A percentile compares a stretch with the other conserved stretches of the same genome.
These are phyloP conservation scores for Gamarada debralockiae DNA, from an alignment of 495 filamentous ascomycete species.

Conservation along the genomic window DNA sequence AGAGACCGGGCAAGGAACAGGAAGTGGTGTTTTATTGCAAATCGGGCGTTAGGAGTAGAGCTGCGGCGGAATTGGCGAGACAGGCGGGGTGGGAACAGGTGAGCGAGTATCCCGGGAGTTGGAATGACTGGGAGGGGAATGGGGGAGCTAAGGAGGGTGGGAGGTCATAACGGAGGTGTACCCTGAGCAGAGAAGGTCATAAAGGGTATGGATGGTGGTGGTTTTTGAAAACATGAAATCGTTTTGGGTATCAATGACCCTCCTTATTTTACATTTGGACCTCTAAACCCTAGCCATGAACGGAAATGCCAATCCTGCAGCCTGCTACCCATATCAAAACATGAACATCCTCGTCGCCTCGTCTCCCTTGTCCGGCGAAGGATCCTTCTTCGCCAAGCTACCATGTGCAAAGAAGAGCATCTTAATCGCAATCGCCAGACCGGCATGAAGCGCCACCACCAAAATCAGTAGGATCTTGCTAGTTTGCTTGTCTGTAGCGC, in stretches of 20 bases:
- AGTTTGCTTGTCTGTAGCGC: conserved; percentile 85
- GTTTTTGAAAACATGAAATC: background rate
- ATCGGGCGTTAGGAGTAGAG: conserved; percentile 75
- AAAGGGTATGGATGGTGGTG: background rate
- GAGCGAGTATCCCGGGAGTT: conserved; percentile 84
- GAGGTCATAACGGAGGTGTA: background rate
- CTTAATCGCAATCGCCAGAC: conserved; percentile 88
- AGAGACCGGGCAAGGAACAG: conserved; percentile 48
- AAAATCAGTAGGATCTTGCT: conserved; percentile 82
- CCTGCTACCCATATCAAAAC: conserved; percentile 10
- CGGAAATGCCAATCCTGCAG: background rate
- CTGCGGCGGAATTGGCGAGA: conserved; percentile 76
- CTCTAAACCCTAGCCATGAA: background rate
- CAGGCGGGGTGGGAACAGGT: conserved; percentile 71
- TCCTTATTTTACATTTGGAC: background rate
- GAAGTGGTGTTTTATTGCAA: conserved; percentile 90
- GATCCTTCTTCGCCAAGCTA: conserved; percentile 57
- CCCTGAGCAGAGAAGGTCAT: background rate
- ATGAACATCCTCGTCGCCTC: conserved; percentile 11
- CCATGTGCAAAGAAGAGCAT: conserved; percentile 89
- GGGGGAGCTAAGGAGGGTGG: conserved; percentile 43
- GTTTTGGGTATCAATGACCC: background rate
- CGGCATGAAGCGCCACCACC: conserved; percentile 82
- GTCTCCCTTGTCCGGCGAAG: conserved; percentile 26
- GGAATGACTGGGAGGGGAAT: conserved; percentile 78